A percentile compares a stretch with the other conserved stretches of the same genome.
Conservation (phyloP, 257 asterid genomes). For the Solanum bulbocastanum region DNA sequence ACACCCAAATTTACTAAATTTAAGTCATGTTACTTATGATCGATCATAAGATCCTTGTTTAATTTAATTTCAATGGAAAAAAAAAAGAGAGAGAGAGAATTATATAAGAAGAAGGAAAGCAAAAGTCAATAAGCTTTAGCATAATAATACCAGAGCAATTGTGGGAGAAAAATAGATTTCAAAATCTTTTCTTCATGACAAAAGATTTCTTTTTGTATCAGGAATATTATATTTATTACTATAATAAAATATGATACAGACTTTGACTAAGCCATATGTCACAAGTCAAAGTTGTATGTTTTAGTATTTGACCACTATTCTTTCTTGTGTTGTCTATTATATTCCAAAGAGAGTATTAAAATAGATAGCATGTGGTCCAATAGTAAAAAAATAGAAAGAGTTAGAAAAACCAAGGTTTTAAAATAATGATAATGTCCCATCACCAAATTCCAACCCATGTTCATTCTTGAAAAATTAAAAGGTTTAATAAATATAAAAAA, state of each 20-base stretch:
- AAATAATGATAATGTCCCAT: conserved; percentile 36
- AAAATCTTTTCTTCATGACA: not conserved
- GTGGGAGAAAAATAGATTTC: not conserved
- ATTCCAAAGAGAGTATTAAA: not conserved
- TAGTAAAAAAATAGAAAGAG: not conserved
- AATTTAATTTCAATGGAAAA: not conserved
- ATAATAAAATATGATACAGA: not conserved
- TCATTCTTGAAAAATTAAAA: conserved; percentile 10
- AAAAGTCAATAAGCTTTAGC: not conserved
- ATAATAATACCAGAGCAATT: not conserved
- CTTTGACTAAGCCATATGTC: not conserved
- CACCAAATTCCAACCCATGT: conserved; percentile 16
- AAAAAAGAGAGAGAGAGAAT: not conserved
- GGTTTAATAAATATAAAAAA: not conserved
- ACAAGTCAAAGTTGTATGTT: not conserved
- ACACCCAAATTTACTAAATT: too few relatives aligned
- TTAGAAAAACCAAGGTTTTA: conserved; percentile 7
- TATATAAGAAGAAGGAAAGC: not conserved
- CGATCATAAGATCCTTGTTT: not conserved
- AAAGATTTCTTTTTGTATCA: not conserved
- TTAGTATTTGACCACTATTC: not conserved
- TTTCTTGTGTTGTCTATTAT: not conserved
- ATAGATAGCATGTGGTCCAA: not conserved
- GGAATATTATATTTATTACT: not conserved
- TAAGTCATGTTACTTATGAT: not conserved